These are phyloP conservation scores for Alternaria infectoria DNA, from an alignment of 2,329 filamentous ascomycete species.

Conservation along the genomic window DNA sequence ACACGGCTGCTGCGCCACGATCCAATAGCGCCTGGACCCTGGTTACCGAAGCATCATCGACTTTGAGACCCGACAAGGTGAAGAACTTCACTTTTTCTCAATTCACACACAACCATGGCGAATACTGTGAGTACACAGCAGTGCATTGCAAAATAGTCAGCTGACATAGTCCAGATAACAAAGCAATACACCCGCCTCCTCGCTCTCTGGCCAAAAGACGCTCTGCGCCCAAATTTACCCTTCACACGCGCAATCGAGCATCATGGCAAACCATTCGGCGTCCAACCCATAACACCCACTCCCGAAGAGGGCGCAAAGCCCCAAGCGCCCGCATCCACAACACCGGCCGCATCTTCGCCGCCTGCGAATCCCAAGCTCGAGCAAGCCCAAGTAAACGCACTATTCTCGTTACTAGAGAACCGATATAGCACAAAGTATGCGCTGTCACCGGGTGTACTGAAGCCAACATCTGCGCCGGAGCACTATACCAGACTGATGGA, in stretches of 20 bases:
- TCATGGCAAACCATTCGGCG: constrained; percentile 44
- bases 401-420: constrained; percentile 66
- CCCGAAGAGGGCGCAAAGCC: constrained; percentile 16
- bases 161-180: constrained; percentile 36
- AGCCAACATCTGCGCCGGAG: constrained; percentile 42
- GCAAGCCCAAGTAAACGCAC: constrained; percentile 60
- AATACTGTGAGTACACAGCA: constrained; percentile 13
- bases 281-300: constrained; percentile 31
- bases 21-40: constrained; percentile 1
- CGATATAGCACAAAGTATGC: constrained; percentile 57
- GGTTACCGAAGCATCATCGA: constrained; percentile 17
- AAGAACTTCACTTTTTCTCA: background rate
- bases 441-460: constrained; percentile 34
- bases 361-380: constrained; percentile 41
- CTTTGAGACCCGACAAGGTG: constrained; percentile 1
- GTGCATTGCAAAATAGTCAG: background rate
- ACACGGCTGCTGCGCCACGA: constrained; percentile 12
- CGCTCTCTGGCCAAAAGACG: constrained; percentile 57
- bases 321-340: constrained; percentile 9
- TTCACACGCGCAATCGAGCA: constrained; percentile 54
- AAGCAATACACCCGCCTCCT: constrained; percentile 60
- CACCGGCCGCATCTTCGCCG: constrained; percentile 15
- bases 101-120: constrained; percentile 19
- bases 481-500: constrained; percentile 46
- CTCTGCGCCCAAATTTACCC: constrained; percentile 55